Conservation (phyloP, 371 early-diverging fungal species). For the Circinella minor region DNA sequence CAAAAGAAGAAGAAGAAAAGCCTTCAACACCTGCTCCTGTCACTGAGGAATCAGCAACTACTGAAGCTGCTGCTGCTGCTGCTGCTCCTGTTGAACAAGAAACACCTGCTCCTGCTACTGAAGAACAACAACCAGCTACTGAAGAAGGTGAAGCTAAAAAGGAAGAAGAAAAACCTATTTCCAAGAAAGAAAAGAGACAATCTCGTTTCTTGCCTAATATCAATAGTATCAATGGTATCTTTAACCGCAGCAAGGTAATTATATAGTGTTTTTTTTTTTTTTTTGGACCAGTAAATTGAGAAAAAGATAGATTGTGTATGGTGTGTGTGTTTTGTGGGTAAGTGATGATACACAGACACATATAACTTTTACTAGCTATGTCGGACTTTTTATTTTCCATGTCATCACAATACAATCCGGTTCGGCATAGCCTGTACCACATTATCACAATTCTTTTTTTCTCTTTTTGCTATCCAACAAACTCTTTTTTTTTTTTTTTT, state of each 20-base stretch:
- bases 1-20: constrained; percentile 15
- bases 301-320: too few relatives aligned
- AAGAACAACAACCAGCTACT: neutral
- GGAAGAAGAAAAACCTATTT: constrained; percentile 2
- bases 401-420: constrained; percentile 7
- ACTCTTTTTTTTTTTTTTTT: neutral
- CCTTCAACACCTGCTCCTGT: constrained; percentile 11
- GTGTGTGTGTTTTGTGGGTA: too few relatives aligned
- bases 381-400: constrained; percentile 13
- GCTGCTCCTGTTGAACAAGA: neutral
- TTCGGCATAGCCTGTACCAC: constrained; percentile 6
- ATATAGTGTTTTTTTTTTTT: constrained; percentile 9
- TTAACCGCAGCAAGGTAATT: constrained; percentile 33
- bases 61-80: constrained; percentile 4
- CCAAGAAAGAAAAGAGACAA: constrained; percentile 25
- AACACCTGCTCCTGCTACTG: constrained; percentile 10
- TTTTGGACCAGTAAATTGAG: neutral
- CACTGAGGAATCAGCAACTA: constrained; percentile 15
- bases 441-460: too few relatives aligned
- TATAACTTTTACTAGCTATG: neutral
- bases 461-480: too few relatives aligned
- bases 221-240: constrained; percentile 22
- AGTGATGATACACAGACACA: too few relatives aligned
- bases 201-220: constrained; percentile 22
- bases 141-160: constrained; percentile 4